Conservation (phyloP, 2,329 filamentous ascomycete species). For the Calonectria fujianensis region DNA sequence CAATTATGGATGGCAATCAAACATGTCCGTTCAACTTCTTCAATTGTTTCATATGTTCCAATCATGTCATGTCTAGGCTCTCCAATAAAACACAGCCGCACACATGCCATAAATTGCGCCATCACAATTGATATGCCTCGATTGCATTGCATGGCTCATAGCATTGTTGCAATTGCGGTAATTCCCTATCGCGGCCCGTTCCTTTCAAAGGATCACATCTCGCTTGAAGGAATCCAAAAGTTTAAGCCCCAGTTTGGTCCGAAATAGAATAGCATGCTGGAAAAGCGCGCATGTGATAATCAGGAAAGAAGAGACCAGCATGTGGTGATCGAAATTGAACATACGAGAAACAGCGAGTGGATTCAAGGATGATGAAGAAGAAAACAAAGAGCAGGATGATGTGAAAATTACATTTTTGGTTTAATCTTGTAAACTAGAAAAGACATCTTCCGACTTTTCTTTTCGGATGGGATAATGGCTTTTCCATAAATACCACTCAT, state of each 20-base stretch:
- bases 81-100: neutral
- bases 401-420: neutral
- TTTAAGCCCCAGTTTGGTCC: neutral
- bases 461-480: neutral
- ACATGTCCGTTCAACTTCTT: neutral
- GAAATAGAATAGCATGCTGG: neutral
- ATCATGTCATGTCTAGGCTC: neutral
- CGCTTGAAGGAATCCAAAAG: neutral
- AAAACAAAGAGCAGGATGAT: neutral
- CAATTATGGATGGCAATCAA: neutral
- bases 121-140: neutral
- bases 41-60: neutral
- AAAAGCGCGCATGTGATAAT: neutral
- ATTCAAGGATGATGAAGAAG: neutral
- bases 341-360: neutral
- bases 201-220: neutral
- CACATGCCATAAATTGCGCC: neutral
- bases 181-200: slow-evolving; percentile 5
- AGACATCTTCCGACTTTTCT: neutral
- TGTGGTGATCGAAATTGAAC: neutral
- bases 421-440: neutral
- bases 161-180: neutral
- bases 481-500: neutral
- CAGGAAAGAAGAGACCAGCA: neutral
- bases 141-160: neutral